Conservation (phyloP, 768 basidiomycete species). For the Tulasnella sp. region DNA sequence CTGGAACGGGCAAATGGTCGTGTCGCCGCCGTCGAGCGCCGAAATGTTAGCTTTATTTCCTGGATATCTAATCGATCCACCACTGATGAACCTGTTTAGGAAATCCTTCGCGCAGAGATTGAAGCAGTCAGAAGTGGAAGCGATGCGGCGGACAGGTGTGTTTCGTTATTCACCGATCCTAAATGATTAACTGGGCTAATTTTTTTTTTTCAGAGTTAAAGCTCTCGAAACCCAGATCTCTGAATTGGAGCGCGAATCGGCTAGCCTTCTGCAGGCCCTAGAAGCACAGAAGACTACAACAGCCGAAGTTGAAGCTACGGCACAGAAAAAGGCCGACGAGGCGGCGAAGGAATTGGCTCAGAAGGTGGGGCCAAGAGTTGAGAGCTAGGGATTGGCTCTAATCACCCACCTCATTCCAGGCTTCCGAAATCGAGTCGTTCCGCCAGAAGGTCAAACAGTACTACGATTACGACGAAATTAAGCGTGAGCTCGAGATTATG, state of each 20-base stretch:
- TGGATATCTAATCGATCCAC: neutral
- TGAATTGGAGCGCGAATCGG: slow-evolving; percentile 72
- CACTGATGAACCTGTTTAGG: slow-evolving; percentile 48
- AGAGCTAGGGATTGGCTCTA: neutral
- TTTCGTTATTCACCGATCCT: slow-evolving; percentile 4
- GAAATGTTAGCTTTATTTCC: slow-evolving; percentile 60
- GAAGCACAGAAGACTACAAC: slow-evolving; percentile 56
- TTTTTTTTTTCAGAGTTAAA: slow-evolving; percentile 51
- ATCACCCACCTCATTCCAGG: slow-evolving; percentile 39
- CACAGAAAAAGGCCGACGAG: slow-evolving; percentile 58
- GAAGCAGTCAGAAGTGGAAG: slow-evolving; percentile 80
- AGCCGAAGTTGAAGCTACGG: slow-evolving; percentile 47
- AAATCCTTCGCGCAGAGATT: slow-evolving; percentile 92
- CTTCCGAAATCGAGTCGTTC: slow-evolving; percentile 63
- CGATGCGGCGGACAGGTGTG: slow-evolving; percentile 66
- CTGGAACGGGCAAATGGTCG: slow-evolving; percentile 92
- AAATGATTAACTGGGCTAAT: neutral
- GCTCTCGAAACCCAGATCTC: slow-evolving; percentile 67
- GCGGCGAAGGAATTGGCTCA: slow-evolving; percentile 50
- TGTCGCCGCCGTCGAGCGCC: slow-evolving; percentile 84
- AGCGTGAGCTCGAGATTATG: slow-evolving; percentile 97
- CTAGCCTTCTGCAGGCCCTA: slow-evolving; percentile 62
- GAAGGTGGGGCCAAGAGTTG: slow-evolving; percentile 50
- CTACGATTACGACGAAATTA: slow-evolving; percentile 92
- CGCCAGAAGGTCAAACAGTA: slow-evolving; percentile 67